Conservation (phyloP, 371 early-diverging fungal genomes). For the Coemansia sp. region DNA sequence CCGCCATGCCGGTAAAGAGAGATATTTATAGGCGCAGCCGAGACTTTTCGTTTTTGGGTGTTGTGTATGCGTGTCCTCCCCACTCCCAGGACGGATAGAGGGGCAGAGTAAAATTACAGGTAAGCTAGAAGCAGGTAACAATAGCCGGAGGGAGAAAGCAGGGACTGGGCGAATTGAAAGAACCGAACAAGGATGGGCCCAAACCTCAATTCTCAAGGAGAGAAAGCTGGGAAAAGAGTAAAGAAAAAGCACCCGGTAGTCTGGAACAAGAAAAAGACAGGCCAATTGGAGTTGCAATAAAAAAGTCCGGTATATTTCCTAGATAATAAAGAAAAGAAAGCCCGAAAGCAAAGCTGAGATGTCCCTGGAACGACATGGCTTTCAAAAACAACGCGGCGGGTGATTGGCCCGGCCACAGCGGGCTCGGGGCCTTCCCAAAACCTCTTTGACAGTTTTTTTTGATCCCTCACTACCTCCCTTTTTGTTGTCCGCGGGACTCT, state of each 20-base stretch:
- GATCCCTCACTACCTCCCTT: no score
- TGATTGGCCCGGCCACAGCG: no score
- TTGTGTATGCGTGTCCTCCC: no score
- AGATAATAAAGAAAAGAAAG: background rate
- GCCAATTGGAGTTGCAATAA: no score
- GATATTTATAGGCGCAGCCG: slow-evolving; percentile 4
- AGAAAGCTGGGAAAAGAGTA: background rate
- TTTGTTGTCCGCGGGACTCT: no score
- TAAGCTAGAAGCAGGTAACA: slow-evolving; percentile 10
- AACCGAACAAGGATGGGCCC: no score
- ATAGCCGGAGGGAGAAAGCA: background rate
- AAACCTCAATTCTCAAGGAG: background rate
- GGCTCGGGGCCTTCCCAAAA: no score
- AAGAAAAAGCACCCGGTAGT: background rate
- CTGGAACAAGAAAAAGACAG: slow-evolving; percentile 1
- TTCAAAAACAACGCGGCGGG: no score
- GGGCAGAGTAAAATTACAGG: background rate
- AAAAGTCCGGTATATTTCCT: background rate
- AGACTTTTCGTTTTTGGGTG: background rate
- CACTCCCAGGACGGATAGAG: background rate
- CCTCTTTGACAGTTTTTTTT: no score
- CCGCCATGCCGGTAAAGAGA: background rate
- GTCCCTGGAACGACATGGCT: no score
- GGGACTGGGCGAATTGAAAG: no score
- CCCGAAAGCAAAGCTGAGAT: background rate